A percentile compares a stretch with the other conserved stretches of the same genome.
Evolutionary conservation across 768 basidiomycete species (phyloP).

Genomic region (Boletus tomentosulus): DNA sequence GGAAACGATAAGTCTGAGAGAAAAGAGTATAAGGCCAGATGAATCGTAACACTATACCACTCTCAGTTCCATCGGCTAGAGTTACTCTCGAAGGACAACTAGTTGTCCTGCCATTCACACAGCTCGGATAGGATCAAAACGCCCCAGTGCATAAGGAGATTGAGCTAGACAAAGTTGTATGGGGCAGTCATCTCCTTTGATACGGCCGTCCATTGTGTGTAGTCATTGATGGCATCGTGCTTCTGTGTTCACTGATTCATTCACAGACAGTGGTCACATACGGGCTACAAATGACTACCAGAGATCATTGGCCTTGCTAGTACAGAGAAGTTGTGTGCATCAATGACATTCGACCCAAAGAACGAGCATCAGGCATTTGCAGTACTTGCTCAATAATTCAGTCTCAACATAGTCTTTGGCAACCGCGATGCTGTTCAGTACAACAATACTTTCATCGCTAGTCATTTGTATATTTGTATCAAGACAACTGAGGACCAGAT

Average conservation of each 20-base stretch:
- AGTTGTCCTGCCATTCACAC: background rate
- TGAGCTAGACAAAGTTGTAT: too few relatives aligned
- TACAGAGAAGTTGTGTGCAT: background rate
- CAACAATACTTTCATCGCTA: background rate
- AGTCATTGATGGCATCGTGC: background rate
- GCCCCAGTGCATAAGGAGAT: too few relatives aligned
- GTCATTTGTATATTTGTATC: background rate
- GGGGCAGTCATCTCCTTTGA: too few relatives aligned
- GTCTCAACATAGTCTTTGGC: background rate
- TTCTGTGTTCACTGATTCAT: background rate
- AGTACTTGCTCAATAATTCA: background rate
- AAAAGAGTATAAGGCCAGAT: too few relatives aligned
- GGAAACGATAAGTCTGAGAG: too few relatives aligned
- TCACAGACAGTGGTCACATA: background rate
- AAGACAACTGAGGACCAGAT: background rate
- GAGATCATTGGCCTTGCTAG: background rate
- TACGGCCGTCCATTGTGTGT: background rate
- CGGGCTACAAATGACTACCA: rapidly evolving
- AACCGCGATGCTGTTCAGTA: background rate
- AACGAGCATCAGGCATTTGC: background rate
- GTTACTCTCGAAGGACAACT: background rate
- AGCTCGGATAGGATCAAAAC: background rate
- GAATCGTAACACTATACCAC: too few relatives aligned
- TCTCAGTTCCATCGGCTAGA: background rate
- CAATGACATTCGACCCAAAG: background rate